Evolutionary conservation across 192 early-diverging fungal genomes (phyloP), one percentile per base, ranked within the genome.

Genomic region (Backusella tuberculispora): DNA sequence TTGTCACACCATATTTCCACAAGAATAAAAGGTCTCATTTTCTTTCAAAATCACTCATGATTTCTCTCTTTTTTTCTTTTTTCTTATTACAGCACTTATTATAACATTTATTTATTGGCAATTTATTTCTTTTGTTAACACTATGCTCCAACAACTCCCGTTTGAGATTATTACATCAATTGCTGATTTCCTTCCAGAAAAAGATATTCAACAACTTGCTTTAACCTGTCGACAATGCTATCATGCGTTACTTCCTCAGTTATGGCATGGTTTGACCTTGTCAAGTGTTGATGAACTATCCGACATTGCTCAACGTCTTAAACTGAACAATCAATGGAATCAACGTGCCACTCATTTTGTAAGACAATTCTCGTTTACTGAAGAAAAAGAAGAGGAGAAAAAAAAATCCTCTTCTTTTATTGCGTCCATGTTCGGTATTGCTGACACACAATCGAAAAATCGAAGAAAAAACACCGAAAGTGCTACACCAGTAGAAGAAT

Each of bases 71-170:
- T 13, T 4, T 60, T 19, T 60, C 21, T 60, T 67, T 67, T 42
- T 42, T 41, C 41, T n/a, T 66, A 8, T 41, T 12, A n/a, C n/a
- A n/a, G n/a, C n/a, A n/a, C n/a, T n/a, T 34, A 34, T 1, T 34
- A 34, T 34, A 34, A 34, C 15, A 21, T 42, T 17, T 43, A 67
- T 63, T 14, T 43, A 26, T 60, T 38, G 1, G 63, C 34, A 14
- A 12, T 48, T 42, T 42, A 37, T 53, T 47, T n/a, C 53, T 41
- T 42, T 63, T 72, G 68, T 43, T n/a, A 70, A 47, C 68, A 63
- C 37, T 63, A 72, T 72, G 40, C 38, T 63, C 21, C 71, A 72
- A 41, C 48, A 72, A 60, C 29, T 72, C 71, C 66, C 66, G 9
- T 41, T 67, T 67, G 69, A 71, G n/a, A 45, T 71, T 19, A 46